Evolutionary conservation across 1,284 basidiomycete species (phyloP).

Genomic region (Cryptococcus deneoformans): DNA sequence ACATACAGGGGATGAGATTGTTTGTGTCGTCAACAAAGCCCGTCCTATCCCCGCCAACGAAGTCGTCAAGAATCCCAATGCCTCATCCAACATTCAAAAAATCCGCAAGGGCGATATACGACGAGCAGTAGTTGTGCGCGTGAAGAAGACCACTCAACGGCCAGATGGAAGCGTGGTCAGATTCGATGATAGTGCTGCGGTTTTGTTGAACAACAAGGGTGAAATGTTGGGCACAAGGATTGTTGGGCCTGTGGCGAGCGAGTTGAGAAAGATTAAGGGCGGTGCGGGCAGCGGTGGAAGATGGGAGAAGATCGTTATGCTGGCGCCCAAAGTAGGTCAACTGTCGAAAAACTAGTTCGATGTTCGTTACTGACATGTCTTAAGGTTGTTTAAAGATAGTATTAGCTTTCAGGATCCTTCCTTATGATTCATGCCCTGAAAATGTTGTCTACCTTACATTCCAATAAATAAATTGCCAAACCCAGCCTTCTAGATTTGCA

Average conservation of each 20-base stretch:
- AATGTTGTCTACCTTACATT: no score
- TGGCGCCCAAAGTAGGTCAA: slow-evolving; percentile 78
- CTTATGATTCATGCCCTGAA: no score
- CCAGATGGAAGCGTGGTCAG: slow-evolving; percentile 44
- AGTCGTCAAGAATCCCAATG: slow-evolving; percentile 18
- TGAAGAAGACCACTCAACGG: slow-evolving; percentile 51
- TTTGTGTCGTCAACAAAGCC: slow-evolving; percentile 92
- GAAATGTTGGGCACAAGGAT: slow-evolving; percentile 97
- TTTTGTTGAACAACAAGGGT: slow-evolving; percentile 92
- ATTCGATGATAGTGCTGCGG: slow-evolving; percentile 98
- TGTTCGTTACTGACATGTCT: not conserved
- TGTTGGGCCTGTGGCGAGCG: slow-evolving; percentile 87
- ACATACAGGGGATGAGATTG: slow-evolving; percentile 86
- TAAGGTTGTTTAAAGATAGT: not conserved
- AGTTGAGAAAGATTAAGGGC: slow-evolving; percentile 60
- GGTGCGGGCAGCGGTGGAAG: slow-evolving; percentile 62
- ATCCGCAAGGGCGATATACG: slow-evolving; percentile 91
- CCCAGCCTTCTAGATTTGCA: no score
- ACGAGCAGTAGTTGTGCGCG: slow-evolving; percentile 91
- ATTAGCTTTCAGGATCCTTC: no score
- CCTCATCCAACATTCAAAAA: slow-evolving; percentile 54
- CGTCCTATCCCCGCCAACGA: slow-evolving; percentile 61
- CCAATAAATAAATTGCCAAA: no score
- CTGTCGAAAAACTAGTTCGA: no score
- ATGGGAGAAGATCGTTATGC: slow-evolving; percentile 90